These are phyloP conservation scores for Pseudopyricularia cyperi DNA, from an alignment of 2,329 filamentous ascomycete species.

Conservation along the genomic window DNA sequence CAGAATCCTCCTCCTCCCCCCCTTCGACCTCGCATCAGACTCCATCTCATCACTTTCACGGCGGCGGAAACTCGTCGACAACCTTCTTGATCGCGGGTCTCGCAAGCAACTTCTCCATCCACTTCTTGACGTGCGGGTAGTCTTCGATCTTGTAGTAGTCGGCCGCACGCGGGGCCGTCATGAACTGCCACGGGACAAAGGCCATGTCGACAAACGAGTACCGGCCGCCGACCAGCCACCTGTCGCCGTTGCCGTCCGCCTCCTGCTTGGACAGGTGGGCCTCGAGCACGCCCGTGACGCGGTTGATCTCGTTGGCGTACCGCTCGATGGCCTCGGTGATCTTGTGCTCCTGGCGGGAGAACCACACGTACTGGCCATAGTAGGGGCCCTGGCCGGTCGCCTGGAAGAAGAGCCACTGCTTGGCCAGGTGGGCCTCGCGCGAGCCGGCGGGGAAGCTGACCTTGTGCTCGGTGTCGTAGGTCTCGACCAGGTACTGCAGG, in stretches of 20 bases:
- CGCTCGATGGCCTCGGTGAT: conserved; percentile 10
- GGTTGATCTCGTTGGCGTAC: conserved; percentile 13
- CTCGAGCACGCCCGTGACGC: conserved; percentile 13
- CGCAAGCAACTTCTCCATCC: conserved; percentile 57
- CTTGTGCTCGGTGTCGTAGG: conserved; percentile 27
- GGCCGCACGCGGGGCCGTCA: background rate
- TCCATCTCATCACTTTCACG: too few relatives aligned
- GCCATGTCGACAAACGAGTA: conserved; percentile 12
- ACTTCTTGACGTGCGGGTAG: conserved; percentile 60
- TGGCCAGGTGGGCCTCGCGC: conserved; percentile 20
- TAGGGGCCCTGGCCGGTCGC: conserved; percentile 28
- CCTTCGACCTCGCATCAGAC: too few relatives aligned
- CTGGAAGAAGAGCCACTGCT: conserved; percentile 31
- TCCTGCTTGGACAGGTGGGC: conserved; percentile 7
- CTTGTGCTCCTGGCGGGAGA: conserved; percentile 14
- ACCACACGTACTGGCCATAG: conserved; percentile 20
- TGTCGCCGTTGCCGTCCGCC: conserved; percentile 3
- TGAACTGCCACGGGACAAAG: conserved; percentile 10
- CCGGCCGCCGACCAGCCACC: conserved; percentile 13
- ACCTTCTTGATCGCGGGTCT: conserved; percentile 59
- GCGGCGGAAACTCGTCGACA: background rate
- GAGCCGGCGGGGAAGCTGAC: conserved; percentile 22
- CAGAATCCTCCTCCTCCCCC: too few relatives aligned
- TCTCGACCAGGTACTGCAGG: conserved; percentile 30
- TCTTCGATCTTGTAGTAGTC: conserved; percentile 44